Evolutionary conservation across 177 flowering plant species (phyloP), one percentile per base, ranked within the genome.

Genomic region (Vitis hybrid): DNA sequence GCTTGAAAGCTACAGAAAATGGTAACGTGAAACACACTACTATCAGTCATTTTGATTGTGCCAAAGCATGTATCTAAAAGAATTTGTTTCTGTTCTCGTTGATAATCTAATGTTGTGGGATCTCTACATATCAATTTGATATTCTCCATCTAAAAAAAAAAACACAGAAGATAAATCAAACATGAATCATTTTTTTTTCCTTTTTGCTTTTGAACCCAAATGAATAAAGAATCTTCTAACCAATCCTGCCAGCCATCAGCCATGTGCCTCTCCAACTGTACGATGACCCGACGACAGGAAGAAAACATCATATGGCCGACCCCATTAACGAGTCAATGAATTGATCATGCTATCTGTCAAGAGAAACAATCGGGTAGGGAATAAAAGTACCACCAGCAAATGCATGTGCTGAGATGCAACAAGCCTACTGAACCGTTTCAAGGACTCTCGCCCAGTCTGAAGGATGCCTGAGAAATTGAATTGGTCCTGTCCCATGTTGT

Each of bases 371-470:
- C 83, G 72, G 10, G 87, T 93, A 14, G 95, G 99, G 65, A 89
- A 70, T 77, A 87, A 65, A n/a, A 92, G 74, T 70, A 96, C 77
- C 56, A 93, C 84, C 29, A 93, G 78, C 84, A 93, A 71, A 56
- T 86, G 89, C 88, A 88, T 77, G 74, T 85, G 89, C 69, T 88
- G 92, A 1, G 97, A 91, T 19, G 97, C 85, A 39, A 96, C 89
- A 1, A 93, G 77, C 73, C 90, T 74, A 50, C 90, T 80, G 68
- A 89, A 84, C 69, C 91, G 78, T 70, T 76, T 88, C 76, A 89
- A 60, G 5, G 93, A 85, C 59, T 87, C 82, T 64, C 76, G 79
- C 14, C 91, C 88, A 0, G 69, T 79, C 2, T 77, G 78, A 26
- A 85, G 8, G 6, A 85, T 64, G 45, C 87, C 87, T 2, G 87